Evolutionary conservation across 768 basidiomycete species (phyloP).

Genomic region (Podaxis pistillaris): DNA sequence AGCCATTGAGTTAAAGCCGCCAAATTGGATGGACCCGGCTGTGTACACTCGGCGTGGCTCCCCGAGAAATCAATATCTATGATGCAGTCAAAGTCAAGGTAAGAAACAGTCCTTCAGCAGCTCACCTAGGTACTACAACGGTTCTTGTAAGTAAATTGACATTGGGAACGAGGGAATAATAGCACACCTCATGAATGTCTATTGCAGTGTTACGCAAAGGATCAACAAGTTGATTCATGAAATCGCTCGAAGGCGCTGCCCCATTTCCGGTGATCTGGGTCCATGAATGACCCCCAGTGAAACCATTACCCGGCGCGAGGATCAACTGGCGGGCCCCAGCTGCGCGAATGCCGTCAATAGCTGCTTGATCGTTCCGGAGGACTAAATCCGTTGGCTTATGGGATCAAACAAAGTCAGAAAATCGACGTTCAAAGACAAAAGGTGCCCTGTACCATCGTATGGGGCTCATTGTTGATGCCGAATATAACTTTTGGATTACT

Average conservation of each 20-base stretch:
- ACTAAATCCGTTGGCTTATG: constrained; percentile 37
- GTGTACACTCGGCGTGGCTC: constrained; percentile 38
- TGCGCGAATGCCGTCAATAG: constrained; percentile 40
- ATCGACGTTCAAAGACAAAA: not conserved
- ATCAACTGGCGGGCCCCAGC: constrained; percentile 42
- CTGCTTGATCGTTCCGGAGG: constrained; percentile 42
- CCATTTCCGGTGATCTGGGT: constrained; percentile 33
- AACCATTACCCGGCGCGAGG: constrained; percentile 46
- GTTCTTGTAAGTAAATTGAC: constrained; percentile 7
- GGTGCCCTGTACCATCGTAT: constrained; percentile 35
- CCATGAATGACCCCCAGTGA: constrained; percentile 45
- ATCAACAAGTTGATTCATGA: constrained; percentile 39
- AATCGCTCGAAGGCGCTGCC: constrained; percentile 40
- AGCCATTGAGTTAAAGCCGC: constrained; percentile 42
- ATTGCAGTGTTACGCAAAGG: constrained; percentile 42
- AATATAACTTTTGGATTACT: constrained; percentile 43
- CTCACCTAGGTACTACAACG: constrained; percentile 10
- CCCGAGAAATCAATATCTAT: constrained; percentile 44
- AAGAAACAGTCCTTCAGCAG: not conserved
- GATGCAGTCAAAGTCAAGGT: not conserved
- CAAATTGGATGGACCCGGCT: constrained; percentile 44
- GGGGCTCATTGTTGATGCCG: constrained; percentile 47
- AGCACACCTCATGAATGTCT: constrained; percentile 41
- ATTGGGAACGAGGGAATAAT: not conserved
- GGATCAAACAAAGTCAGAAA: not conserved